phyloP scores from a whole-genome alignment of 1,139 yeast genomes.

The Lodderomyces jiufengensis region DNA sequence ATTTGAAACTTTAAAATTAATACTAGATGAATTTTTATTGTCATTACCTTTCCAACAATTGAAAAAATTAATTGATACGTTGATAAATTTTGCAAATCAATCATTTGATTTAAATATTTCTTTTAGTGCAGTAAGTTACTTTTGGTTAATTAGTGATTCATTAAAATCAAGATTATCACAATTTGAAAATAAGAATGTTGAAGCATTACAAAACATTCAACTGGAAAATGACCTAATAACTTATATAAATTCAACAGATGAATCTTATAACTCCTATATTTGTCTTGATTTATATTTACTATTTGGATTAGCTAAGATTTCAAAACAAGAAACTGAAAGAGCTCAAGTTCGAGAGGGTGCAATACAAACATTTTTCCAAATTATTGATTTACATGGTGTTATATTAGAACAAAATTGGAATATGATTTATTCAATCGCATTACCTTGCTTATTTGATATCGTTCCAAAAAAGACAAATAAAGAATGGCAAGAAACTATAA shows the following conservation, averaged over 20 bases:
- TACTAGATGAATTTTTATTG: slow-evolving; percentile 78
- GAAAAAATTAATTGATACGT: slow-evolving; percentile 62
- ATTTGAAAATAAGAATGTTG: slow-evolving; percentile 15
- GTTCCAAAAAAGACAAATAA: slow-evolving; percentile 14
- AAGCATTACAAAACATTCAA: slow-evolving; percentile 7
- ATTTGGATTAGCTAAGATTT: slow-evolving; percentile 56
- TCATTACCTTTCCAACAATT: slow-evolving; percentile 63
- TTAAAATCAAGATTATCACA: slow-evolving; percentile 33
- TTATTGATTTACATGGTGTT: slow-evolving; percentile 73
- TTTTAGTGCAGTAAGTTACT: slow-evolving; percentile 84
- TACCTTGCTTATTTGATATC: slow-evolving; percentile 29
- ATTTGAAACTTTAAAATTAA: slow-evolving; percentile 75
- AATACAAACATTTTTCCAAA: slow-evolving; percentile 80
- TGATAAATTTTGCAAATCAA: slow-evolving; percentile 70
- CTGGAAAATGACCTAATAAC: slow-evolving; percentile 20
- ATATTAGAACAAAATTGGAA: slow-evolving; percentile 53
- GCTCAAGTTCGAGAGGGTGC: slow-evolving; percentile 88
- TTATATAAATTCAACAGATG: slow-evolving; percentile 15
- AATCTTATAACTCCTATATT: slow-evolving; percentile 22
- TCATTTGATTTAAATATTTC: slow-evolving; percentile 75
- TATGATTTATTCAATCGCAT: slow-evolving; percentile 49
- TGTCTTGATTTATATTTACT: slow-evolving; percentile 60
- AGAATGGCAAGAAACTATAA: slow-evolving; percentile 57
- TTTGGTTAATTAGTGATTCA: slow-evolving; percentile 86
- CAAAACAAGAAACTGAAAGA: slow-evolving; percentile 50